A percentile compares a stretch with the other conserved stretches of the same genome.
Evolutionary conservation across 148 eudicot genomes (phyloP).

Genomic region (Vaccinium myrtillus): DNA sequence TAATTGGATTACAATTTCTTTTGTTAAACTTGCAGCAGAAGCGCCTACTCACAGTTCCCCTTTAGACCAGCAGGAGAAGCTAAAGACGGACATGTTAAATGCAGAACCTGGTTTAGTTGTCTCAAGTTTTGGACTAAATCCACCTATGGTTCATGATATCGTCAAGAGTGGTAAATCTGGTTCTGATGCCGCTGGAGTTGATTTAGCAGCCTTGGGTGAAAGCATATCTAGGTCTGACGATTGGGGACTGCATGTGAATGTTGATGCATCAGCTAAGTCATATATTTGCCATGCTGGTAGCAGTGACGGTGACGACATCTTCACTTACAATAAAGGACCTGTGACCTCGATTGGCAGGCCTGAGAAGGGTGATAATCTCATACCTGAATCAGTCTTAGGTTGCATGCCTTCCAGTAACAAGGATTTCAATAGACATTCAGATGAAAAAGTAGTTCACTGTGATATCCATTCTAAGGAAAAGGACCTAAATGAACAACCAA

Average conservation of each 20-base stretch:
- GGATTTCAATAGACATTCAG: conserved; percentile 18
- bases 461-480: conserved; percentile 26
- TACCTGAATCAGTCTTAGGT: conserved; percentile 27
- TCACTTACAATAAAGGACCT: conserved; percentile 16
- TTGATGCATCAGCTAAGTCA: conserved; percentile 20
- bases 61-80: conserved; percentile 28
- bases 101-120: conserved; percentile 25
- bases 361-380: conserved; percentile 26
- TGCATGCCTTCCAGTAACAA: conserved; percentile 17
- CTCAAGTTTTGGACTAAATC: conserved; percentile 29
- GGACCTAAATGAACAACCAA: conserved; percentile 21
- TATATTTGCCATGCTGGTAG: conserved; percentile 23
- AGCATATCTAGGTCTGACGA: conserved; percentile 20
- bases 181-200: conserved; percentile 31
- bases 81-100: conserved; percentile 13
- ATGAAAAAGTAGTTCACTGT: conserved; percentile 17
- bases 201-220: conserved; percentile 20
- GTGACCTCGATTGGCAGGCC: conserved; percentile 16
- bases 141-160: conserved; percentile 55
- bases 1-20: conserved; percentile 1
- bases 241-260: conserved; percentile 12
- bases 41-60: conserved; percentile 31
- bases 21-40: conserved; percentile 37
- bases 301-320: conserved; percentile 13
- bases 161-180: conserved; percentile 42